Evolutionary conservation across 495 filamentous ascomycete genomes (phyloP).

Genomic region (Halenospora varia): DNA sequence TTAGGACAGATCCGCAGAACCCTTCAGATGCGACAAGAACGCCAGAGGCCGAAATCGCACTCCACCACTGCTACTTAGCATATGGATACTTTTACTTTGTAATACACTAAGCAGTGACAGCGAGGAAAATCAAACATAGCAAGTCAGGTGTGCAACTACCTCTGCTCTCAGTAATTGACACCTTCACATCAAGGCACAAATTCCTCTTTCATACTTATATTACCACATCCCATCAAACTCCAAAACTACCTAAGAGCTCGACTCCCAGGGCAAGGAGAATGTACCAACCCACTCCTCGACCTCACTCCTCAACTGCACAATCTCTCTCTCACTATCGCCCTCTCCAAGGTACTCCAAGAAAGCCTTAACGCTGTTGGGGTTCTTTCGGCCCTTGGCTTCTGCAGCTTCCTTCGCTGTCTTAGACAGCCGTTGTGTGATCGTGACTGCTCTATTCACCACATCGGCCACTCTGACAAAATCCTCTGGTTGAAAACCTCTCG

Average conservation of each 20-base stretch:
- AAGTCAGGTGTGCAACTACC: no score
- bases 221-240: no score
- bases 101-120: no score
- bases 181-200: no score
- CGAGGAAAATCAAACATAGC: no score
- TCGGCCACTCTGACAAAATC: conserved; percentile 90
- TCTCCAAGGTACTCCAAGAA: conserved; percentile 81
- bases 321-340: conserved; percentile 79
- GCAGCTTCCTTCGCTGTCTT: conserved; percentile 75
- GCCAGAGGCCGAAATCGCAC: no score
- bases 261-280: conserved; percentile 79
- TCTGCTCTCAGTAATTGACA: no score
- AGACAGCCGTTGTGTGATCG: conserved; percentile 77
- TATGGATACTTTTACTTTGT: no score
- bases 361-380: conserved; percentile 71
- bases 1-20: no score
- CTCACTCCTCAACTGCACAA: conserved; percentile 81
- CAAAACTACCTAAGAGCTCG: neutral
- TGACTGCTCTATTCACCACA: conserved; percentile 88
- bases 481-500: conserved; percentile 77
- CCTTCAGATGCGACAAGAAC: no score
- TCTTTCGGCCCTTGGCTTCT: conserved; percentile 74
- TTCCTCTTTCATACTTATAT: no score
- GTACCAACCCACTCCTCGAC: conserved; percentile 95
- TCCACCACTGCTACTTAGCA: no score